Base-by-base conservation (phyloP, 2,329 filamentous ascomycete species). In the Zasmidium cellare region DNA sequence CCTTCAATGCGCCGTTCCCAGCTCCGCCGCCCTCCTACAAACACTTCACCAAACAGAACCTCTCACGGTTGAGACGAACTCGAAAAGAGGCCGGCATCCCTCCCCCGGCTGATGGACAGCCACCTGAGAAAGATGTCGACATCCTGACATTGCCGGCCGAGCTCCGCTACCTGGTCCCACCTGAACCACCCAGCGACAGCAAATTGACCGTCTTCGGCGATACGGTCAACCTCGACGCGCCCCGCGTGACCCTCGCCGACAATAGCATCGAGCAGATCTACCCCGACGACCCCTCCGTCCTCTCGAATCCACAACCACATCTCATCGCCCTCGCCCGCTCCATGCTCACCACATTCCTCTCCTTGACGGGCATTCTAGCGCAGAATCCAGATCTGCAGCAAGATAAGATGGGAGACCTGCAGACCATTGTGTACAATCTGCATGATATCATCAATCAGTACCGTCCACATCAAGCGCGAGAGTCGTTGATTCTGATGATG, bases 391-490 rank as follows among this genome's bases (percentile, higher is more conserved):
- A 67, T 9, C 67, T 88, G 71, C 88, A 86, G 52, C 79, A 83
- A 23, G 82, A 85, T 45, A 96, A 96, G 72, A 82, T 93, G 47
- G 80, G 85, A 46, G 89, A 97, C 72, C 76, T 99, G 28, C 83
- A 89, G 67, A 92, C 88, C 16, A 78, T 97, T 24, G 88, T 96
- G 62, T 87, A 93, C 73, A 97, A 97, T 73, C 89, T 96, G 69
- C 92, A 97, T 75, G 91, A 96, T 69, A 82, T 96, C 54, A 86
- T 97, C 64, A 99, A 99, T 74, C 88, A 96, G 74, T 97, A 96
- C 76, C 84, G 93, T 28, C 92, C 92, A 9, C 92, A 97, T 72
- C 93, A 97, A 76, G 92, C 92, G 22, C 80, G 93, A 46, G 92
- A 97, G 77, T 92, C 88, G 24, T 79, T 96, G 57, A 96, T 96